Base-by-base conservation (phyloP, 2,329 filamentous ascomycete species). In the Esteya vermicola region DNA sequence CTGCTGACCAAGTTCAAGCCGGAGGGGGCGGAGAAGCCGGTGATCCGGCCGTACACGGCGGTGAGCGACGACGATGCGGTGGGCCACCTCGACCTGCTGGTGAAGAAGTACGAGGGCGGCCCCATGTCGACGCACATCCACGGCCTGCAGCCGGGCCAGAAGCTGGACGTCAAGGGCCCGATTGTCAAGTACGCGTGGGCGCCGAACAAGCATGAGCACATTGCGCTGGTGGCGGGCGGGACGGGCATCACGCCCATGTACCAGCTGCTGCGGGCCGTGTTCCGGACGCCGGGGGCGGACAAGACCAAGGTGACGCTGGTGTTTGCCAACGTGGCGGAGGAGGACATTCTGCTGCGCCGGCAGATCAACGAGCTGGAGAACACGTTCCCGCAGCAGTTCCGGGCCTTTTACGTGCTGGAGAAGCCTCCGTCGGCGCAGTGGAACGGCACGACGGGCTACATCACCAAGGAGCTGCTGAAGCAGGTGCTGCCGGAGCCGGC, bases 221-320 rank as follows among this genome's bases (percentile, higher is more conserved):
- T 93, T 52, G 80, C 75, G 30, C 69, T 89, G 49, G 74, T 98
- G 47, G 85, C 89, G n/a, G 91, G 91, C 52, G 91, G 91, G 48
- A 95, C 91, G 8, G 91, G 91, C 45, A 93, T 98, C 60, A 91
- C 91, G 10, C 91, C 91, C 51, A 95, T 96, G 89, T 96, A 84
- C 71, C 91, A 98, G 70, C 78, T 98, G 34, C 70, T 77, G 48
- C 85, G 85, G 47, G 73, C 79, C 56, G 94, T 98, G 65, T 93
- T 96, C 78, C 85, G 81, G 63, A 93, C 95, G 74, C 85, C 89
- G 45, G 75, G 84, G 33, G 75, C 85, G 33, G 91, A 98, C 67
- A 88, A 91, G 75, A 98, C 91, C 52, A 93, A 94, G 70, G 86
- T 98, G 32, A 96, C 89, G 6, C 77, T 98, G 25, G 74, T 98